Conservation (phyloP, 179 eudicot species). For the Beta macrorhiza region DNA sequence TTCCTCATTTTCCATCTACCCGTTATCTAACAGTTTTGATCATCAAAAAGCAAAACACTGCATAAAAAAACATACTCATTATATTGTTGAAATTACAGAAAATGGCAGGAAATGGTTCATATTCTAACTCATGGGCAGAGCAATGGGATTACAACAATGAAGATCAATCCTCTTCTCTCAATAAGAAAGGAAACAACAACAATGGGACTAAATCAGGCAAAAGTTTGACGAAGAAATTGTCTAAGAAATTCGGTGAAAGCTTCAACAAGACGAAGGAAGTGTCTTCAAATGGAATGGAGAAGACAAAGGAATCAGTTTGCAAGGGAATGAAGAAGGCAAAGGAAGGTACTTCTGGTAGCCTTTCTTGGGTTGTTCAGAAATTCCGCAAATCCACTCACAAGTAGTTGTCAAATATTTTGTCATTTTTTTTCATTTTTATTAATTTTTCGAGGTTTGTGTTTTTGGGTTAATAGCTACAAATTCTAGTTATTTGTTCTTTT, state of each 20-base stretch:
- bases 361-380: conserved; percentile 44
- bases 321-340: conserved; percentile 44
- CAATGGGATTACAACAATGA: conserved; percentile 33
- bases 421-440: neutral
- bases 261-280: conserved; percentile 40
- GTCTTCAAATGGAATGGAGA: conserved; percentile 34
- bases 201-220: conserved; percentile 22
- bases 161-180: conserved; percentile 29
- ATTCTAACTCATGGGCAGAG: conserved; percentile 36
- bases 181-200: conserved; percentile 11
- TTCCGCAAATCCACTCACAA: conserved; percentile 29
- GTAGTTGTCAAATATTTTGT: neutral
- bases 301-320: conserved; percentile 35
- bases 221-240: conserved; percentile 33
- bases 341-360: conserved; percentile 33
- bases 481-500: neutral
- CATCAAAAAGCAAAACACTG: neutral
- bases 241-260: conserved; percentile 34
- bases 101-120: conserved; percentile 22
- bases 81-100: neutral
- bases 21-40: neutral
- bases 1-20: neutral
- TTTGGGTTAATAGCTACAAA: neutral
- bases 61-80: neutral
- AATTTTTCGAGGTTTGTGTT: neutral